A percentile compares a stretch with the other conserved stretches of the same genome.
phyloP scores from a whole-genome alignment of 2,329 filamentous ascomycete genomes.

The Diaporthe helianthi region DNA sequence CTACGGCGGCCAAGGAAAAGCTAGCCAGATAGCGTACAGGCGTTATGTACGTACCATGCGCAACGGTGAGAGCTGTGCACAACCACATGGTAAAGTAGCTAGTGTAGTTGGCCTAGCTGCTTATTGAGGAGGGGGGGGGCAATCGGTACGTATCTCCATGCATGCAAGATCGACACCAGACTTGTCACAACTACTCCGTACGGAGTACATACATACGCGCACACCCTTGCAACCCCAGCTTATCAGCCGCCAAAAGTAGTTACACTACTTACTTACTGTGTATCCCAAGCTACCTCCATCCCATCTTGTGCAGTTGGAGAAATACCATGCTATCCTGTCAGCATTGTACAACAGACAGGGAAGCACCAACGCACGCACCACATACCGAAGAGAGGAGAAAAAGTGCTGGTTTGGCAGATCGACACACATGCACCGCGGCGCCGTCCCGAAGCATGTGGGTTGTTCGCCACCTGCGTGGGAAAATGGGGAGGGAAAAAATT shows the following conservation, averaged over 20 bases:
- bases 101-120: too few relatives aligned
- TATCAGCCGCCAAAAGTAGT: conserved; percentile 9
- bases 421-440: conserved; percentile 6
- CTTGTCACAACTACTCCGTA: neutral
- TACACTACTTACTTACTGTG: too few relatives aligned
- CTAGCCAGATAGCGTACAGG: neutral
- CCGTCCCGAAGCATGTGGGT: neutral
- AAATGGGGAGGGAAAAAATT: too few relatives aligned
- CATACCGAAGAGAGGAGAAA: neutral
- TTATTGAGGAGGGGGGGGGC: neutral
- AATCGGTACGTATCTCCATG: conserved; percentile 14
- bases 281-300: conserved; percentile 26
- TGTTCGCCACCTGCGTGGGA: conserved; percentile 2
- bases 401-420: neutral
- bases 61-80: conserved; percentile 9
- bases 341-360: neutral
- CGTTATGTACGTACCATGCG: conserved; percentile 10
- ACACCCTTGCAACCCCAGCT: neutral
- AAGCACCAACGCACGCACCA: too few relatives aligned
- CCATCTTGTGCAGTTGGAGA: conserved; percentile 18
- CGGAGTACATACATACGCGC: too few relatives aligned
- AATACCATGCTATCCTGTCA: neutral
- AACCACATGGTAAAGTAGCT: neutral
- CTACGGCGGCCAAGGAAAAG: conserved; percentile 3
- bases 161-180: conserved; percentile 12